Evolutionary conservation across 116 monocot species (phyloP), one percentile per base, ranked within the genome.

Genomic region (Zostera marina): DNA sequence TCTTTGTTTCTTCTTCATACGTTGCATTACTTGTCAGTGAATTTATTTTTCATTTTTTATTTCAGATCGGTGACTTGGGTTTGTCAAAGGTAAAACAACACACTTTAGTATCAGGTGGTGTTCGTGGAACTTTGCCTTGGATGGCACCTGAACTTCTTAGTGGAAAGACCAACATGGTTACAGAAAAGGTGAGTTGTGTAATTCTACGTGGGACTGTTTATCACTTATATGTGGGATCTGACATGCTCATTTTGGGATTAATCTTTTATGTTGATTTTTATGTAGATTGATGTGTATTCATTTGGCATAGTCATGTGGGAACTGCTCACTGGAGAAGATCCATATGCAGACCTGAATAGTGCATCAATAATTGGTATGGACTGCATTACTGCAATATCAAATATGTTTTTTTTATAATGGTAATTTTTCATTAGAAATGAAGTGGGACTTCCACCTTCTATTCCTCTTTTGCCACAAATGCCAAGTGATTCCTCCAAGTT

Each of bases 241-340:
- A 38, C 39, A 38, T 56, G 6, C 9, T 38, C 39, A 56, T 16
- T 7, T 8, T 56, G 56, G 9, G 42, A 44, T 7, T 43, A 43
- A 59, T 22, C 17, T 42, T 32, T 41, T 43, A 41, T 41, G 59
- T 59, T 59, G 59, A 6, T 19, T 21, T 42, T 42, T 65, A 7
- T 68, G 61, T 62, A 94, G 94, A 75, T 94, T 69, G 94, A 94
- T 65, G 94, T 94, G 59, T 94, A 94, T 62, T 94, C 94, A 42
- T 94, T 85, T 67, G 94, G 94, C 3, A 82, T 94, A 61, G 84
- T 81, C 54, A 84, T 94, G 94, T 94, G 94, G 94, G 94, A 94
- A 68, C 61, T 94, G 57, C 94, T 94, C 43, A 94, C 94, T 53
- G 94, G 82, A 53, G 88, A 94, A 60, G 94, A 94, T 45, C 94